phyloP scores from a whole-genome alignment of 306 rosid species.

The Medicago truncatula region DNA sequence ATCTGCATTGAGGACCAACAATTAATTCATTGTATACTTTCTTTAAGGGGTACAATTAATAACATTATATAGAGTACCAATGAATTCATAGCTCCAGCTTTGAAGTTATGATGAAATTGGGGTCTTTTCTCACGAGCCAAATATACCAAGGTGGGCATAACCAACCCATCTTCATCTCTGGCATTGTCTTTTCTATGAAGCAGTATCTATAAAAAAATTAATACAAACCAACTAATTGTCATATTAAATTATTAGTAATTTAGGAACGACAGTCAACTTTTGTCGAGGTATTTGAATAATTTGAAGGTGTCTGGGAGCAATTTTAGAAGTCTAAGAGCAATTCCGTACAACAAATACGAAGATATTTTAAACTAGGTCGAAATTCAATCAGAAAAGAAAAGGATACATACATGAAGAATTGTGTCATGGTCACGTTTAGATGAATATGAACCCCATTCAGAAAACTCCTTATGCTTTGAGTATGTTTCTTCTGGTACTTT shows the following conservation, averaged over 20 bases:
- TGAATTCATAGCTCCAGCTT: slow-evolving; percentile 87
- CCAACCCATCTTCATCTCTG: slow-evolving; percentile 54
- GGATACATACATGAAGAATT: slow-evolving; percentile 60
- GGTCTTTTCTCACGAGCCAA: slow-evolving; percentile 84
- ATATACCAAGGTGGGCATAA: slow-evolving; percentile 74
- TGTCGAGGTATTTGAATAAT: no score
- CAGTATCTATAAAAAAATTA: slow-evolving; percentile 50
- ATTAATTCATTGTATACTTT: not conserved
- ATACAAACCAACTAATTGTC: no score
- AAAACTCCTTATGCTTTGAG: slow-evolving; percentile 56
- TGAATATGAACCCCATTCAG: slow-evolving; percentile 65
- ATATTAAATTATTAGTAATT: not conserved
- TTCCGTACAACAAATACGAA: no score
- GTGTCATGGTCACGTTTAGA: slow-evolving; percentile 72
- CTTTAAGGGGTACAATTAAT: no score
- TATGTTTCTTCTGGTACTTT: slow-evolving; percentile 56
- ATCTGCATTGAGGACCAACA: slow-evolving; percentile 49
- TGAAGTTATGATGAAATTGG: slow-evolving; percentile 62
- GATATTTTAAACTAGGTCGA: no score
- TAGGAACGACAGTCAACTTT: no score
- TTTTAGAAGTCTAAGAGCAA: no score
- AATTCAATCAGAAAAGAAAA: no score
- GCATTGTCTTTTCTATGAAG: slow-evolving; percentile 56
- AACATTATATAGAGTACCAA: slow-evolving; percentile 47
- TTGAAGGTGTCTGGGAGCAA: no score